phyloP scores from a whole-genome alignment of 345 rosid genomes.

The Lepidium africanum region DNA sequence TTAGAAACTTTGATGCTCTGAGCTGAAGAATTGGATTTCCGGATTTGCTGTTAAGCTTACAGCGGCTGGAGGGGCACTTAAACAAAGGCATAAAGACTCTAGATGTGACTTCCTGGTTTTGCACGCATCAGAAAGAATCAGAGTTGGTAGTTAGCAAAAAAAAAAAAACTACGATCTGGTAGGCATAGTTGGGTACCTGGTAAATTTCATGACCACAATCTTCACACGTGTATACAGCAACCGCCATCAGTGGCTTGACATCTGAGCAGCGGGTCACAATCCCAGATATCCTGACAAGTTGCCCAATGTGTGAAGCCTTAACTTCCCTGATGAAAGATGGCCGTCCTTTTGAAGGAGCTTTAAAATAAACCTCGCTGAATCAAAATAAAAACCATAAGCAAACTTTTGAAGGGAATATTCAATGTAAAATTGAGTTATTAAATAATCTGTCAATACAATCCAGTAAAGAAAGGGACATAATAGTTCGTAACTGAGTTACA shows the following conservation, averaged over 20 bases:
- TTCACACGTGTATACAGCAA: constrained; percentile 96
- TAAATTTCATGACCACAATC: constrained; percentile 94
- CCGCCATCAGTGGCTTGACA: constrained; percentile 97
- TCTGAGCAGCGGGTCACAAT: constrained; percentile 97
- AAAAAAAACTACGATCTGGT: not conserved
- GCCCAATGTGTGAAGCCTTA: constrained; percentile 87
- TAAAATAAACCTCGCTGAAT: constrained; percentile 81
- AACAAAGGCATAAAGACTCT: constrained; percentile 92
- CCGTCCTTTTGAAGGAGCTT: constrained; percentile 72
- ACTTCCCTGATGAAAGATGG: constrained; percentile 89
- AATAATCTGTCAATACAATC: not conserved
- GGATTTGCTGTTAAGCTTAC: constrained; percentile 50
- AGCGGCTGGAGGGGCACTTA: constrained; percentile 75
- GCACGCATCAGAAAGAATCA: constrained; percentile 14
- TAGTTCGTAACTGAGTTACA: not conserved
- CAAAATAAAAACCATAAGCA: constrained; percentile 12
- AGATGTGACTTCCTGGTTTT: constrained; percentile 78
- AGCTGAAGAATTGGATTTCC: constrained; percentile 97
- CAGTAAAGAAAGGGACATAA: not conserved
- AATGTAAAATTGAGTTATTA: not conserved
- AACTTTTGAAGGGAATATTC: not conserved
- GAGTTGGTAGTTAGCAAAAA: not conserved
- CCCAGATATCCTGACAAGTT: constrained; percentile 84
- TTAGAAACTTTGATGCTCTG: constrained; percentile 90
- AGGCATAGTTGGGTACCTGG: constrained; percentile 46